Base-by-base conservation (phyloP, 2,329 filamentous ascomycete genomes). In the Emergomyces pasteurianus region DNA sequence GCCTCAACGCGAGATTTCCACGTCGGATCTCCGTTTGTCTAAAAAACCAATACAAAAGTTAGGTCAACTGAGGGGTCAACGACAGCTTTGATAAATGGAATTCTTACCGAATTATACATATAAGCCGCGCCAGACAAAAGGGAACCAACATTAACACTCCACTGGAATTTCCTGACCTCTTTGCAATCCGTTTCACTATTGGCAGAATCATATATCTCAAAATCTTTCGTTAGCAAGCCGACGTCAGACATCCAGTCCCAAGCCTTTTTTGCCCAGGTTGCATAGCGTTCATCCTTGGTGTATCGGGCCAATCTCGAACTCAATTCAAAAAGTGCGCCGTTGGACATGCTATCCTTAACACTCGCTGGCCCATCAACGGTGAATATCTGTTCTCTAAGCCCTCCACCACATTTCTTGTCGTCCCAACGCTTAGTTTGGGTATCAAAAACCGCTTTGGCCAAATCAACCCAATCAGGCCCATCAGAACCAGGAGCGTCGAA, bases 271-370 rank as follows among this genome's bases (percentile, higher is more conserved):
- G 86, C 86, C 73, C 82, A 82, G 4, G 83, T 76, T 1, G 80
- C 79, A 66, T 90, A 90, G 0, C 85, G 86, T 0, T 76, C 67
- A 67, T 90, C 88, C 23, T 76, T 76, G 0, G 86, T 89, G 61
- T 76, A 77, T 54, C 86, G 83, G 31, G 86, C 87, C 16, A 92
- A 79, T 21, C 89, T 86, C 0, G 90, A 88, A 3, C 87, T 86
- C 14, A 95, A 80, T 68, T 92, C 87, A 73, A 95, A 92, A 70
- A 94, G 84, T n/a, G 85, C 86, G 49, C 88, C 89, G 72, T 94
- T 94, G 63, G 86, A 86, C 66, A 92, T 83, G 18, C 85, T 81
- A 76, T 92, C 92, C 75, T 92, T 94, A 81, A 95, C 94, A 68
- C 84, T 81, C 71, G 91, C 86, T 16, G 90, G 90, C 63, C 85